Base-by-base conservation (phyloP, 352 stramenopile genomes). In the Elongisporangium undulatum region DNA sequence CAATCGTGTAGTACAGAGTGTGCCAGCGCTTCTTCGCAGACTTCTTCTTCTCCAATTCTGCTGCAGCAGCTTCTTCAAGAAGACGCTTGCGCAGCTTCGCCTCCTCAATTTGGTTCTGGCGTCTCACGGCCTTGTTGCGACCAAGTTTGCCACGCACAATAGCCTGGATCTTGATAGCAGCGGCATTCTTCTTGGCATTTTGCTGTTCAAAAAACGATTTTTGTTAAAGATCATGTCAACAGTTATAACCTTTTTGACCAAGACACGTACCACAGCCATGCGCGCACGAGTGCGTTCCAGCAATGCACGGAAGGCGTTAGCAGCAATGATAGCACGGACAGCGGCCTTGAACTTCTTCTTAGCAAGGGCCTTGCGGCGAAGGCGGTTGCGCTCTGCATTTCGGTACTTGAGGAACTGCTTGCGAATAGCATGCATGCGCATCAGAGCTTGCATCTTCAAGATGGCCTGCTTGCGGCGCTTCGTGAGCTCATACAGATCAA, bases 341-440 rank as follows among this genome's bases (percentile, higher is more conserved):
- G 82, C 84, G 22, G 73, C 69, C 62, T 86, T 88, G 67, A 79
- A 89, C 53, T 84, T 82, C 71, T 91, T 93, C 21, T 75, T 71
- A 4, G 84, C 84, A 1, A 85, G 63, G 8, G 72, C 71, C 77
- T 92, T 85, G 29, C 84, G 84, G 38, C 79, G 80, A 67, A 78
- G 62, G 24, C 71, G 65, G 22, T 87, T 83, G n/a, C 86, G 84
- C 57, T 91, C 68, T 16, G 69, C 68, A 56, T 90, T 92, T 17
- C 86, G 86, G 38, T 58, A 55, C 34, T 73, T 73, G 29, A 95
- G 75, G 53, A 95, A 94, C 64, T 92, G 75, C 70, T 94, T 94
- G 49, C 85, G 83, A 22, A 94, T 75, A 19, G 82, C 73, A 68
- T 85, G 90, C 87, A 96, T 96, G 64, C 87, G 87, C 68, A 92